Evolutionary conservation across 164 flowering plant species (phyloP), one percentile per base, ranked within the genome.

Genomic region (Berberis vulgaris): DNA sequence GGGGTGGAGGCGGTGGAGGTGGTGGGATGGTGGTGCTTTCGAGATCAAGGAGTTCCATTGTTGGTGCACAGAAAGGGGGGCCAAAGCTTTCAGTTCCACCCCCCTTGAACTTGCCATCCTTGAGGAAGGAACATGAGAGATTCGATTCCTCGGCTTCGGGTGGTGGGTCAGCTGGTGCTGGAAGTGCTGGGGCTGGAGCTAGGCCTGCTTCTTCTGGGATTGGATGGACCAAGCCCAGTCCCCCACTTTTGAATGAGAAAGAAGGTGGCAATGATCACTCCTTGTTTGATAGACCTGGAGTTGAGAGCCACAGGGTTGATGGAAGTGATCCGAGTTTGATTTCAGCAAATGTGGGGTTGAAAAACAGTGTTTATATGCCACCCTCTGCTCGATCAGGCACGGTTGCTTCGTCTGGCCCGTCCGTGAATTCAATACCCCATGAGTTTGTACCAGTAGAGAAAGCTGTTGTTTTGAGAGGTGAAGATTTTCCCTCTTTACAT

Each of bases 81-180:
- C 71, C 89, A 43, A 87, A 82, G 76, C 83, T 91, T 71, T 84
- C 98, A 59, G 93, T 94, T 73, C 98, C 97, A 60, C 91, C 95
- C 95, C 98, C 98, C 92, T 80, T 94, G 91, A 94, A 94, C 69
- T 73, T 94, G 63, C 98, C 98, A 0, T 91, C 97, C 0, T 63
- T 88, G 79, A 80, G 96, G 69, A 94, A 85, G 70, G 98, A 94
- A 66, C 96, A 88, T 69, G 97, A 91, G 75, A 74, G 79, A 45
- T 76, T 87, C 63, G 98, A 94, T 84, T 70, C 80, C 0, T 74
- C 79, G 6, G 79, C 86, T 3, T 59, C 83, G 0, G 81, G 77
- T 7, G 70, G 82, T 41, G 86, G 87, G 56, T 41, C 73, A 6
- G 74, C 69, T 57, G 86, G 81, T 11, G 82, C 78, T 38, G 78